Conservation (phyloP, 2,329 filamentous ascomycete species). For the Epichloe glyceriae region DNA sequence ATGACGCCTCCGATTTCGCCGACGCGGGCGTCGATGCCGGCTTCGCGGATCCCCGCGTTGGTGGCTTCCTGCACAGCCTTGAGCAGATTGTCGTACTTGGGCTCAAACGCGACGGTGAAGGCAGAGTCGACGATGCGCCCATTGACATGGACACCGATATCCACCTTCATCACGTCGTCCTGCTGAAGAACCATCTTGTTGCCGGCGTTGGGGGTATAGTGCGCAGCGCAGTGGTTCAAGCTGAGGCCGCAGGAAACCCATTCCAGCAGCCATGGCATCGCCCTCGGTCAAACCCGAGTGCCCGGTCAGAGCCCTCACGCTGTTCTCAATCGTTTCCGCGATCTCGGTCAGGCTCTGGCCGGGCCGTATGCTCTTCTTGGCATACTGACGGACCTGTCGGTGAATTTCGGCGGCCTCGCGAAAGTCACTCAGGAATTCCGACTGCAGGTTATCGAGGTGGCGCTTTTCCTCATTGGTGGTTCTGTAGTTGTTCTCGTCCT, state of each 20-base stretch:
- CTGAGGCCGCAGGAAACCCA: constrained; percentile 76
- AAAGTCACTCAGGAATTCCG: constrained; percentile 69
- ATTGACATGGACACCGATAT: constrained; percentile 71
- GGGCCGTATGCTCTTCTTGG: constrained; percentile 67
- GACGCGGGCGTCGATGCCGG: constrained; percentile 83
- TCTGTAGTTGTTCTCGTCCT: constrained; percentile 61
- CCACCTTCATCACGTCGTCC: constrained; percentile 70
- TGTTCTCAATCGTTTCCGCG: constrained; percentile 75
- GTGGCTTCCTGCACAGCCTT: constrained; percentile 63
- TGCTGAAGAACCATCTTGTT: constrained; percentile 64
- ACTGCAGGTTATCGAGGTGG: constrained; percentile 68
- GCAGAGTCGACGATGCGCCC: constrained; percentile 72
- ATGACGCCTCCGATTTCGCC: constrained; percentile 74
- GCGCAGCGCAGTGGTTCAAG: constrained; percentile 74
- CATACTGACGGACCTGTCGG: constrained; percentile 74
- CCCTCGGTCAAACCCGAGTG: constrained; percentile 67
- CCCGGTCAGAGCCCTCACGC: constrained; percentile 63
- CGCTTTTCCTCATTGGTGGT: constrained; percentile 77
- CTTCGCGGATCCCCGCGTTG: constrained; percentile 71
- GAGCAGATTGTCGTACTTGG: constrained; percentile 61
- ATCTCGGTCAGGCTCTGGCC: constrained; percentile 72
- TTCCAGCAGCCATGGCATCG: constrained; percentile 64
- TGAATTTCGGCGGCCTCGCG: constrained; percentile 81
- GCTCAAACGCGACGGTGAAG: constrained; percentile 67
- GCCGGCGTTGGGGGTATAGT: constrained; percentile 77